phyloP scores from a whole-genome alignment of 805 yeast genomes.

The Lipomyces spencermartinsiae region DNA sequence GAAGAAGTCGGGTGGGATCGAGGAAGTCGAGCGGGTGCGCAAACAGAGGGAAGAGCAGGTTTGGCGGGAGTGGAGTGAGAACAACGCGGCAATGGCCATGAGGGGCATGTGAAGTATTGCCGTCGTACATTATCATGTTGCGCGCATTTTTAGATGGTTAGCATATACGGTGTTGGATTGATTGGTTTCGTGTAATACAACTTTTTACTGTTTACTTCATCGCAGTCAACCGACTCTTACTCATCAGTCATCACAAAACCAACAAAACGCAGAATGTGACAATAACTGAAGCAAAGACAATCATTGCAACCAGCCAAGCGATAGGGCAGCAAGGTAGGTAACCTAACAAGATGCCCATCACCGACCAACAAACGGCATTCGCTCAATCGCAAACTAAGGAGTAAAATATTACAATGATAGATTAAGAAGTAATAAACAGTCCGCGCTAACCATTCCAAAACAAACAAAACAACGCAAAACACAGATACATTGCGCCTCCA shows the following conservation, averaged over 20 bases:
- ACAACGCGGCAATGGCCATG: conserved; percentile 14
- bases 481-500: background rate
- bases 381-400: background rate
- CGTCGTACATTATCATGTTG: no score
- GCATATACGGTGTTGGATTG: background rate
- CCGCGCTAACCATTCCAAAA: background rate
- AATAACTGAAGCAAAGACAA: no score
- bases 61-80: conserved; percentile 52
- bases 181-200: no score
- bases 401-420: background rate
- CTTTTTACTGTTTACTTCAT: background rate
- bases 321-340: no score
- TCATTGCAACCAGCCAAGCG: no score
- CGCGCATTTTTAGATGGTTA: background rate
- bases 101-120: conserved; percentile 1
- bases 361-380: no score
- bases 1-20: conserved; percentile 86
- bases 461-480: conserved; percentile 12
- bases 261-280: no score
- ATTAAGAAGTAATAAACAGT: conserved; percentile 1
- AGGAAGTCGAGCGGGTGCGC: conserved; percentile 77
- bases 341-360: no score
- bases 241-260: no score
- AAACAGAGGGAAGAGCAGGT: conserved; percentile 73
- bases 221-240: no score